Percentiles rank a stretch among this genome's conserved stretches.
Evolutionary conservation across 352 stramenopile species (phyloP).

Genomic region (Phytophthora palmivora): DNA sequence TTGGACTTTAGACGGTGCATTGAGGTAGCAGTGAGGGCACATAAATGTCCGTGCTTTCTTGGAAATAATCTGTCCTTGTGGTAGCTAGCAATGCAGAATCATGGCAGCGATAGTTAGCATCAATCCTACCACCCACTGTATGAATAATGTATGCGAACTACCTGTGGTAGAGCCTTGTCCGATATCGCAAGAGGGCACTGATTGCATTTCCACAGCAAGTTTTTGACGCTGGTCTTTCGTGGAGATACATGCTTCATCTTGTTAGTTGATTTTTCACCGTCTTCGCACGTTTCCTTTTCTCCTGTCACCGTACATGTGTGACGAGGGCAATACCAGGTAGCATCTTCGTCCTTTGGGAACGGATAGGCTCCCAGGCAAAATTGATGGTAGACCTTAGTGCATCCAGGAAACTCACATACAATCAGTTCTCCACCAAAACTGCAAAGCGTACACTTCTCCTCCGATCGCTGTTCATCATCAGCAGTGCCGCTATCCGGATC

Average conservation of each 20-base stretch:
- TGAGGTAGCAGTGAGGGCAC: constrained; percentile 70
- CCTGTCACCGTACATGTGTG: constrained; percentile 79
- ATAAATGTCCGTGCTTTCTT: constrained; percentile 75
- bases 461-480: constrained; percentile 59
- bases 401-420: constrained; percentile 82
- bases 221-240: constrained; percentile 56
- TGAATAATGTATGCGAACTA: constrained; percentile 28
- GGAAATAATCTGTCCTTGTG: constrained; percentile 65
- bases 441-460: constrained; percentile 85
- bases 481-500: constrained; percentile 42
- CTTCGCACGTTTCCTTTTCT: constrained; percentile 56
- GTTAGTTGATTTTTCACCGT: constrained; percentile 37
- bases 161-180: constrained; percentile 62
- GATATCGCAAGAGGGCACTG: constrained; percentile 75
- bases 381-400: constrained; percentile 90
- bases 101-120: constrained; percentile 10
- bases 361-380: constrained; percentile 84
- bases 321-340: constrained; percentile 83
- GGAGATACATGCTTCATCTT: constrained; percentile 59
- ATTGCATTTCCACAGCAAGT: constrained; percentile 85
- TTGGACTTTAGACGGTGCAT: constrained; percentile 69
- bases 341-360: constrained; percentile 82
- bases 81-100: constrained; percentile 46
- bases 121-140: background rate
- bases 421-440: constrained; percentile 84